Evolutionary conservation across 139 green algal species (phyloP), one percentile per base, ranked within the genome.

Genomic region (Bryopsis sp.): DNA sequence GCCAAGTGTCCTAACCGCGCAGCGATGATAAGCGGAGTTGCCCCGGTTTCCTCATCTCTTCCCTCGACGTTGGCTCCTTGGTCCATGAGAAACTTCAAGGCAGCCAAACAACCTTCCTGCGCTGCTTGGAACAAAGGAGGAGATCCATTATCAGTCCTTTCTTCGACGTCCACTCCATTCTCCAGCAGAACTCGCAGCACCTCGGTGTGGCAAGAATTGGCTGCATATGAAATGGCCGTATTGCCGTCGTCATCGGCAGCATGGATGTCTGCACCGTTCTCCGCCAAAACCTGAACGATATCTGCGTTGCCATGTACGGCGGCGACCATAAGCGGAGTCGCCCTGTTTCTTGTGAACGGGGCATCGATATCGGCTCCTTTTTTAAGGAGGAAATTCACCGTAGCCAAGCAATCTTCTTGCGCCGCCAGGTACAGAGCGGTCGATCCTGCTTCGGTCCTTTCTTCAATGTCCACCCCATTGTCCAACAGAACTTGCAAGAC

Each of bases 221-320:
- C 31, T 8, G 15, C 50, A 7, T 24, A 24, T 8, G 31, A 26
- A 8, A 61, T 24, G 33, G 50, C n/a, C 50, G 50, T 61, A 24
- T 36, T 8, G 15, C 50, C 50, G 22, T 26, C n/a, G 22, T 61
- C 50, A 26, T 61, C 50, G 6, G 50, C 6, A 29, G 15, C 22
- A 28, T 67, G 38, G 32, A 43, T 8, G 33, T 67, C 59, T 4
- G 59, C 59, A 29, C 59, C 59, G 32, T 32, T 8, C 8, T 19
- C 19, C 7, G 33, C 26, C 7, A 67, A 29, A 24, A 24, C 32
- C 26, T 43, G 6, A 15, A 67, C 59, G 24, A 67, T 43, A 6
- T 67, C 59, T 8, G 29, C 59, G 29, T 67, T 43, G 24, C 59
- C 59, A 43, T 67, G 6, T 19, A 29, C 32, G 7, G 59, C 59